Evolutionary conservation across 2,329 filamentous ascomycete genomes (phyloP).

Genomic region (Corniculantispora saksenae): DNA sequence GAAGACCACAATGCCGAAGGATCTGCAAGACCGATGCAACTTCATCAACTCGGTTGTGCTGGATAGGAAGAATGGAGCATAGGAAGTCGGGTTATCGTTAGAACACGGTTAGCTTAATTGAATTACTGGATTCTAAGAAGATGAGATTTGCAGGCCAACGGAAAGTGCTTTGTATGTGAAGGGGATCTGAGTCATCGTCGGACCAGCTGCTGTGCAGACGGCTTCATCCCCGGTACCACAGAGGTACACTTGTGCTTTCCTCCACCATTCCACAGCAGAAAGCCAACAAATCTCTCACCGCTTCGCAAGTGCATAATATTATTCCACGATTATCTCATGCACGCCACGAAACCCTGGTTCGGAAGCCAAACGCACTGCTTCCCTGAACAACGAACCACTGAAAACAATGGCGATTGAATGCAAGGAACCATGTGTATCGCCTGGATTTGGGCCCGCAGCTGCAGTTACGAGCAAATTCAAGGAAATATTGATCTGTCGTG

Average conservation of each 20-base stretch:
- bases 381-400: too few species aligned
- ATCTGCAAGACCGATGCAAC: conserved; percentile 20
- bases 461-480: background rate
- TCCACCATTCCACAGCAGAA: too few species aligned
- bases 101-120: background rate
- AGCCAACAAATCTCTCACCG: background rate
- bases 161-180: background rate
- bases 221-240: background rate
- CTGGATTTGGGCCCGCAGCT: too few species aligned
- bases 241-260: background rate
- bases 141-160: too few species aligned
- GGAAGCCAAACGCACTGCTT: too few species aligned
- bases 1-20: background rate
- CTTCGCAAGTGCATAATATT: background rate
- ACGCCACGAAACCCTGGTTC: too few species aligned
- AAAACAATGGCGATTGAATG: too few species aligned
- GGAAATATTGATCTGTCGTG: background rate
- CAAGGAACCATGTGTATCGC: too few species aligned
- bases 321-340: too few species aligned
- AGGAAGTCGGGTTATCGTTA: background rate
- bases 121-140: too few species aligned
- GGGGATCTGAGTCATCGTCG: background rate
- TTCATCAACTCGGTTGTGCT: conserved; percentile 17
- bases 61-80: conserved; percentile 20
- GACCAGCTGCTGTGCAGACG: background rate